These are phyloP conservation scores for Pseudogymnoascus sp. DNA, from an alignment of 2,329 filamentous ascomycete genomes.

Conservation along the genomic window DNA sequence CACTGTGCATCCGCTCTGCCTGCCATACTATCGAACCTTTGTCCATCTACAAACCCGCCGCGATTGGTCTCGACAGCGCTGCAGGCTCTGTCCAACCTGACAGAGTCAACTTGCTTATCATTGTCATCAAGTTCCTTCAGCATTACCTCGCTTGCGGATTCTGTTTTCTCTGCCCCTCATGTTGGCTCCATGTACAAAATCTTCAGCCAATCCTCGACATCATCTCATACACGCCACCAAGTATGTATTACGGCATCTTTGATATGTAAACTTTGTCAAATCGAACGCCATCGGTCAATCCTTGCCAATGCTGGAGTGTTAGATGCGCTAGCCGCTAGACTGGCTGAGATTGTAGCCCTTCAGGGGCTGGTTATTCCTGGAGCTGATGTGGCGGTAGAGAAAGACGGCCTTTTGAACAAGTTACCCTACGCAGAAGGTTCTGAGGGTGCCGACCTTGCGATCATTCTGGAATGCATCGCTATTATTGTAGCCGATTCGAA, in stretches of 20 bases:
- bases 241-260: constrained; percentile 52
- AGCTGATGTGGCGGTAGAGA: constrained; percentile 44
- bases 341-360: constrained; percentile 64
- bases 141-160: constrained; percentile 49
- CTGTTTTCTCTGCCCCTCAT: constrained; percentile 56
- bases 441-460: constrained; percentile 51
- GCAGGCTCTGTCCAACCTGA: constrained; percentile 64
- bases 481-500: constrained; percentile 73
- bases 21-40: constrained; percentile 63
- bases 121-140: constrained; percentile 45
- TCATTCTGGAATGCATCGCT: constrained; percentile 69
- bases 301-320: constrained; percentile 68
- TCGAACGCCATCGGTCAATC: constrained; percentile 63
- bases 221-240: constrained; percentile 51
- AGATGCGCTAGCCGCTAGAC: constrained; percentile 66
- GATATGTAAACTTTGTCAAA: constrained; percentile 54
- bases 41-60: constrained; percentile 54
- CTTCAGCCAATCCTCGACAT: constrained; percentile 50
- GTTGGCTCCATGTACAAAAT: constrained; percentile 59
- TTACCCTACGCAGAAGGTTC: constrained; percentile 55
- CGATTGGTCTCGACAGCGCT: constrained; percentile 68
- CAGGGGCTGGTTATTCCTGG: constrained; percentile 63
- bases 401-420: constrained; percentile 47
- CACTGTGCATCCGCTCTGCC: constrained; percentile 61
- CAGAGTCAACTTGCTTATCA: constrained; percentile 48